phyloP scores from a whole-genome alignment of 2,329 filamentous ascomycete species.

The Volutella citrinella region DNA sequence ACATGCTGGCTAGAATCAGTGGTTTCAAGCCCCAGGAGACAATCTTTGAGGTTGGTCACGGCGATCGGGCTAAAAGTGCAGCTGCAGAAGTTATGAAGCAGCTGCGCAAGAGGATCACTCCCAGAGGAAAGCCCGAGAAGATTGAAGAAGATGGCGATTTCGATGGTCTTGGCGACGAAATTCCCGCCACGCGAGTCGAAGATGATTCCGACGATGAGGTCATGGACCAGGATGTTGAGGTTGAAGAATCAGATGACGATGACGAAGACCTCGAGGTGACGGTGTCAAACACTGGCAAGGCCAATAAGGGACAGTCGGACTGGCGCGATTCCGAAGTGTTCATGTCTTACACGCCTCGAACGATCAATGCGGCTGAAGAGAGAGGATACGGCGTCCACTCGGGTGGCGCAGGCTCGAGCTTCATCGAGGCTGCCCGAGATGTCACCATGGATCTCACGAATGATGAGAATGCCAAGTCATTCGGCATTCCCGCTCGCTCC shows the following conservation, averaged over 20 bases:
- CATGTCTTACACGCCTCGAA: constrained; percentile 91
- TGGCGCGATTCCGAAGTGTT: constrained; percentile 88
- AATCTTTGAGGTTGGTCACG: constrained; percentile 88
- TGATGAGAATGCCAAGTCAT: constrained; percentile 78
- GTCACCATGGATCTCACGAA: constrained; percentile 90
- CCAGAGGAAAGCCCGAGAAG: constrained; percentile 45
- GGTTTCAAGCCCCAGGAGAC: constrained; percentile 89
- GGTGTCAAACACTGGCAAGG: constrained; percentile 57
- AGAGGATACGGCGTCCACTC: constrained; percentile 91
- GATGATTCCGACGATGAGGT: constrained; percentile 21
- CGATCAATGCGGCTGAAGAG: constrained; percentile 79
- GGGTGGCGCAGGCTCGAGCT: constrained; percentile 70
- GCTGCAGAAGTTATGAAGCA: constrained; percentile 75
- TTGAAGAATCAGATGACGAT: constrained; percentile 60
- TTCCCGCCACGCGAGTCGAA: constrained; percentile 33
- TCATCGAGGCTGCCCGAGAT: constrained; percentile 81
- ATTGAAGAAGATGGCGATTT: constrained; percentile 38
- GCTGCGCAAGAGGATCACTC: constrained; percentile 66
- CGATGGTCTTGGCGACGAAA: constrained; percentile 27
- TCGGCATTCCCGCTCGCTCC: constrained; percentile 71
- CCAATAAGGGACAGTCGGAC: constrained; percentile 54
- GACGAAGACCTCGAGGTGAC: constrained; percentile 67
- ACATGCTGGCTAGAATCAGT: constrained; percentile 86
- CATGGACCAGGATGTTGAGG: constrained; percentile 35
- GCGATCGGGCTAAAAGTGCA: constrained; percentile 61